phyloP scores from a whole-genome alignment of 2,329 filamentous ascomycete genomes.

The Juglanconis sp. region DNA sequence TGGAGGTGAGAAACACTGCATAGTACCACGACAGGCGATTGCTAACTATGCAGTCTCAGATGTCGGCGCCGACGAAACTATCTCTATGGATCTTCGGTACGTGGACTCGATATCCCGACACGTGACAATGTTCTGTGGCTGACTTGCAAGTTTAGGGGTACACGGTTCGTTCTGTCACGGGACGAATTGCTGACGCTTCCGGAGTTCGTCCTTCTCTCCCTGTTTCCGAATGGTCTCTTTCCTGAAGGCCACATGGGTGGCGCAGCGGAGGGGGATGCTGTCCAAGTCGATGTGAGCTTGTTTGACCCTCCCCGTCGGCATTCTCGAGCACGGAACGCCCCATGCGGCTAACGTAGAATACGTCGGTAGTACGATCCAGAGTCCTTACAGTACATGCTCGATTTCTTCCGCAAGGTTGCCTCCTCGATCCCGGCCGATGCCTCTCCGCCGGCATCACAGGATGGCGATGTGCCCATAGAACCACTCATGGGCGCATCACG shows the following conservation, averaged over 20 bases:
- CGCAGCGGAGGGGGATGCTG: slow-evolving; percentile 88
- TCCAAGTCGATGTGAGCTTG: slow-evolving; percentile 81
- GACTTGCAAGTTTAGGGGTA: slow-evolving; percentile 60
- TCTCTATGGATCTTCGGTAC: slow-evolving; percentile 90
- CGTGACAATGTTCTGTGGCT: not conserved
- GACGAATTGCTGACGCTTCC: slow-evolving; percentile 94
- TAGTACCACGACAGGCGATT: slow-evolving; percentile 15
- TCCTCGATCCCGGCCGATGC: slow-evolving; percentile 84
- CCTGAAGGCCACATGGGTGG: slow-evolving; percentile 94
- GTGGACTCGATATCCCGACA: slow-evolving; percentile 20
- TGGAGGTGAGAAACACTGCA: slow-evolving; percentile 58
- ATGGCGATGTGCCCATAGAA: slow-evolving; percentile 68
- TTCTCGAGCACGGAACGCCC: not conserved
- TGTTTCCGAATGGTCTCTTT: slow-evolving; percentile 97
- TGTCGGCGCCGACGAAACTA: slow-evolving; percentile 87
- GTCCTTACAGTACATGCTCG: slow-evolving; percentile 97
- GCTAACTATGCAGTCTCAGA: slow-evolving; percentile 42
- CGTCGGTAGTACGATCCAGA: slow-evolving; percentile 82
- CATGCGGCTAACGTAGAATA: not conserved
- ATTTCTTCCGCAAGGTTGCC: slow-evolving; percentile 94
- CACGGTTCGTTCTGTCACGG: slow-evolving; percentile 86
- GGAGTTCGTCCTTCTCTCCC: slow-evolving; percentile 94
- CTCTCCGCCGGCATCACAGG: slow-evolving; percentile 63
- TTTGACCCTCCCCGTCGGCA: slow-evolving; percentile 14
- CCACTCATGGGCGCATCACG: slow-evolving; percentile 63